phyloP scores from a whole-genome alignment of 768 basidiomycete species.

The Crucibulum laeve region DNA sequence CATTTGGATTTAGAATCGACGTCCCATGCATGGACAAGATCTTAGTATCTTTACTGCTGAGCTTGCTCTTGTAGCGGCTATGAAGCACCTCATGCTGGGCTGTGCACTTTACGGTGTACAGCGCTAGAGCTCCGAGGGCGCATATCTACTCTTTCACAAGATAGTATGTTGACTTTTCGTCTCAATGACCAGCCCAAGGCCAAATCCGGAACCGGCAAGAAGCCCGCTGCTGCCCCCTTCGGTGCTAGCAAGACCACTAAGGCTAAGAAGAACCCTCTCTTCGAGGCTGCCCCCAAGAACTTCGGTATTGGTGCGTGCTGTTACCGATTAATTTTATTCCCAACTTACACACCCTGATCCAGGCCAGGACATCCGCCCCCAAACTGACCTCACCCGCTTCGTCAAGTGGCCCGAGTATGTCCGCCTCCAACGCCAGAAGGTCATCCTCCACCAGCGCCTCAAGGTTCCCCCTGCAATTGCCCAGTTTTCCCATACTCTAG shows the following conservation, averaged over 20 bases:
- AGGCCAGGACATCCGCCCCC: slow-evolving; percentile 94
- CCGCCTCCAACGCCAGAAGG: slow-evolving; percentile 96
- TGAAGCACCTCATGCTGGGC: slow-evolving; percentile 38
- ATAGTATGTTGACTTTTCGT: slow-evolving; percentile 55
- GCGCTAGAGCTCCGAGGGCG: slow-evolving; percentile 56
- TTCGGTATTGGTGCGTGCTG: slow-evolving; percentile 82
- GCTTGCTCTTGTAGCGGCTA: slow-evolving; percentile 26
- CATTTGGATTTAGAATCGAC: slow-evolving; percentile 16
- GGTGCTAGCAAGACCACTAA: slow-evolving; percentile 75
- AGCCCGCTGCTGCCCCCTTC: slow-evolving; percentile 81
- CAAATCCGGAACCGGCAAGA: slow-evolving; percentile 72
- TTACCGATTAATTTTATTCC: background rate
- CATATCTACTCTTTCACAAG: slow-evolving; percentile 23
- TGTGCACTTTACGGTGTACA: slow-evolving; percentile 24
- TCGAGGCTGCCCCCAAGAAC: slow-evolving; percentile 86
- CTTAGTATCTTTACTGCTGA: slow-evolving; percentile 27
- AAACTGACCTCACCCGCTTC: slow-evolving; percentile 90
- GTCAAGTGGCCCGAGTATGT: slow-evolving; percentile 99
- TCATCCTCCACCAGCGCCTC: slow-evolving; percentile 94
- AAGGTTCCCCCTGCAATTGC: slow-evolving; percentile 98
- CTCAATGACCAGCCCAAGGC: slow-evolving; percentile 92
- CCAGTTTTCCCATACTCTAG: slow-evolving; percentile 95
- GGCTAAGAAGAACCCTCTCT: slow-evolving; percentile 90
- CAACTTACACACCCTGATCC: background rate
- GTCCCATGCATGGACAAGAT: slow-evolving; percentile 15